Evolutionary conservation across 2,329 filamentous ascomycete genomes (phyloP).

Genomic region (Zymoseptoria crescenta): DNA sequence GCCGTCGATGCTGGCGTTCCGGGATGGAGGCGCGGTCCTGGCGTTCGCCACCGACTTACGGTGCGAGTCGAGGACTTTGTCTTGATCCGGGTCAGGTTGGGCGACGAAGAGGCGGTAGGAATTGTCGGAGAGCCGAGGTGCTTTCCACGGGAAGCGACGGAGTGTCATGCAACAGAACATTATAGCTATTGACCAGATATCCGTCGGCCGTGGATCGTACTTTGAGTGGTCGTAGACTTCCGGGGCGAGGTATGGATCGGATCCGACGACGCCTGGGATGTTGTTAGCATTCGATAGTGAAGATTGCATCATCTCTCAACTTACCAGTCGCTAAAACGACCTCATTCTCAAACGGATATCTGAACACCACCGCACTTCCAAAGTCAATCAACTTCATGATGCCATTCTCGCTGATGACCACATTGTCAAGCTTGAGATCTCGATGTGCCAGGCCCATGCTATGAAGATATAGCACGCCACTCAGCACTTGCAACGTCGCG

Average conservation of each 20-base stretch:
- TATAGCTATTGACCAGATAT: conserved; percentile 97
- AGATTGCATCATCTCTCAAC: conserved; percentile 26
- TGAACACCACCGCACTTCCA: conserved; percentile 92
- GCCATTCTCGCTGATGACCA: conserved; percentile 89
- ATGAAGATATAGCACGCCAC: conserved; percentile 88
- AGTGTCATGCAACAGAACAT: conserved; percentile 99
- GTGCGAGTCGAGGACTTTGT: conserved; percentile 24
- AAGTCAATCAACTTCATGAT: conserved; percentile 99
- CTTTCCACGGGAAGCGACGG: conserved; percentile 92
- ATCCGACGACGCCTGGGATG: conserved; percentile 62
- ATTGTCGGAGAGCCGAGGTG: conserved; percentile 83
- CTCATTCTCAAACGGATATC: conserved; percentile 91
- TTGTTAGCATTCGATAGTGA: conserved; percentile 2
- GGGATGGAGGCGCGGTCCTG: conserved; percentile 36
- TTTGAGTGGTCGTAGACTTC: conserved; percentile 92
- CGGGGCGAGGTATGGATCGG: conserved; percentile 91
- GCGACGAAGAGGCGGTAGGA: conserved; percentile 90
- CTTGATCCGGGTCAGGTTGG: conserved; percentile 63
- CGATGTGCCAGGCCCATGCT: conserved; percentile 91
- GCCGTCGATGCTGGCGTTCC: conserved; percentile 27
- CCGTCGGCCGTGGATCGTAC: conserved; percentile 87
- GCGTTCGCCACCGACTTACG: conserved; percentile 19
- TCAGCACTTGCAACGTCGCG: conserved; percentile 87
- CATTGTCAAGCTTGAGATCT: conserved; percentile 94
- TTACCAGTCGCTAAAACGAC: conserved; percentile 73